Evolutionary conservation across 2,329 filamentous ascomycete species (phyloP).

Genomic region (Hypoxylon sp.): DNA sequence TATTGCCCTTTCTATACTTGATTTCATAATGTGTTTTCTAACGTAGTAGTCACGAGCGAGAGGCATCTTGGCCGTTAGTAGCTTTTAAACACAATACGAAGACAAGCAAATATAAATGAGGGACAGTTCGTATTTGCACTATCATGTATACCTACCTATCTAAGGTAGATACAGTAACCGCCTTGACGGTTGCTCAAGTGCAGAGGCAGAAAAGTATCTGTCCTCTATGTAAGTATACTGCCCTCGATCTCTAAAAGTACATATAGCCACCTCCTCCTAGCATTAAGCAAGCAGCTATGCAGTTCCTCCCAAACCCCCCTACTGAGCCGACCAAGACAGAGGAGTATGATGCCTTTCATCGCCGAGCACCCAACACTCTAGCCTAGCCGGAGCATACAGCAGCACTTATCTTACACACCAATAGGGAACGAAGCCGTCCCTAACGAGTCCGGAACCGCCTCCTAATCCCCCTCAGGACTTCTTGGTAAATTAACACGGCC

Average conservation of each 20-base stretch:
- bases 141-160: not conserved
- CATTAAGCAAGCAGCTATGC: not conserved
- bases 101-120: not conserved
- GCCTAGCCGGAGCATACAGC: not conserved
- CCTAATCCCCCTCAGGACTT: not conserved
- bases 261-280: not conserved
- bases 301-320: not conserved
- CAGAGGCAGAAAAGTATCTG: not conserved
- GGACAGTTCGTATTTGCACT: not conserved
- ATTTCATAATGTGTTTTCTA: not conserved
- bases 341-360: not conserved
- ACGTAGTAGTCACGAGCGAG: not conserved
- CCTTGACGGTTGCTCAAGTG: not conserved
- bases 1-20: not conserved
- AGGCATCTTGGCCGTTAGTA: no score
- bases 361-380: not conserved
- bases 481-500: not conserved
- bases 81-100: not conserved
- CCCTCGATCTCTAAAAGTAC: not conserved
- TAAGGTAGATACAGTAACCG: not conserved
- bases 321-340: not conserved
- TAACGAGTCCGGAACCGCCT: not conserved
- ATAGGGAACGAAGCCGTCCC: not conserved
- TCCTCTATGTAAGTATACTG: not conserved
- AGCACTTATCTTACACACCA: not conserved